Percentiles rank a stretch among this genome's conserved stretches.
Conservation (phyloP, 768 basidiomycete genomes). For the Amanita thiersii region DNA sequence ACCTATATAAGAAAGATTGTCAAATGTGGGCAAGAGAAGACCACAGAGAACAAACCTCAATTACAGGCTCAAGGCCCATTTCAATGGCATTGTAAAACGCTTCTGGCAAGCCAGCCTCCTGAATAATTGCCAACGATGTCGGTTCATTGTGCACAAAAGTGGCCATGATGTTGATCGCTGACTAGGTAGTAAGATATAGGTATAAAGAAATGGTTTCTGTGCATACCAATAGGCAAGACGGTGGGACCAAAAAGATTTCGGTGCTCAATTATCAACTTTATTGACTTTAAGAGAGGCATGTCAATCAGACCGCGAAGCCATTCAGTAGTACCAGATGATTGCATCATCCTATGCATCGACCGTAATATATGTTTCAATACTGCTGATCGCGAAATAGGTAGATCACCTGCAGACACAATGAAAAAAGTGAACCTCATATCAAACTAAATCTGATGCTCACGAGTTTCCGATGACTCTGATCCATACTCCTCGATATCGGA, state of each 20-base stretch:
- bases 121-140: slow-evolving; percentile 85
- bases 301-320: slow-evolving; percentile 93
- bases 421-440: background rate
- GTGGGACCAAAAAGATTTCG: slow-evolving; percentile 80
- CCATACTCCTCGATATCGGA: slow-evolving; percentile 52
- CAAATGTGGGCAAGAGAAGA: slow-evolving; percentile 1
- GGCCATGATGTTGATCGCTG: slow-evolving; percentile 91
- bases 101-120: slow-evolving; percentile 86
- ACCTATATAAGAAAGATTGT: slow-evolving; percentile 40
- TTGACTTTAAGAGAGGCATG: slow-evolving; percentile 71
- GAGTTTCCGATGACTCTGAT: slow-evolving; percentile 16
- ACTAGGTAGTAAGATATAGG: slow-evolving; percentile 3
- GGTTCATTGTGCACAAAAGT: slow-evolving; percentile 99
- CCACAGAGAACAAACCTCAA: slow-evolving; percentile 51
- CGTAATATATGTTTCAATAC: slow-evolving; percentile 88
- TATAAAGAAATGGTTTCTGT: background rate
- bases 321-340: slow-evolving; percentile 88
- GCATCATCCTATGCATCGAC: slow-evolving; percentile 96
- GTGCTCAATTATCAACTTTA: slow-evolving; percentile 84
- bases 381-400: slow-evolving; percentile 67
- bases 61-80: slow-evolving; percentile 73
- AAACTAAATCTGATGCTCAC: slow-evolving; percentile 1
- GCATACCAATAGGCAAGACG: slow-evolving; percentile 76
- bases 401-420: slow-evolving; percentile 32
- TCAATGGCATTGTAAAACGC: slow-evolving; percentile 85